Evolutionary conservation across 2,329 filamentous ascomycete species (phyloP).

Genomic region (Aspergillus fumigatus): DNA sequence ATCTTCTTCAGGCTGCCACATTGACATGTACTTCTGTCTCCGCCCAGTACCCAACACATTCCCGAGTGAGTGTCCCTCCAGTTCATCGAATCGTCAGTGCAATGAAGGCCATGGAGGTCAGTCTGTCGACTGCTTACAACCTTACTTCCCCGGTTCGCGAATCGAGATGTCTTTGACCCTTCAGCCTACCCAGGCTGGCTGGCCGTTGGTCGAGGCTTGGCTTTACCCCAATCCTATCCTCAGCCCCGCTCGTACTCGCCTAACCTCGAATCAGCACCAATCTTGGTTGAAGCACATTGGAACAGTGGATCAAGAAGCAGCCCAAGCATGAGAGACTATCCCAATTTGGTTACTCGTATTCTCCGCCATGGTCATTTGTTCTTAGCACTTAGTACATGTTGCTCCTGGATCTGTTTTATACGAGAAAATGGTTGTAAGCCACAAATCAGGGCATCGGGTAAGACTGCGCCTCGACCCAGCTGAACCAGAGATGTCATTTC

Average conservation of each 20-base stretch:
- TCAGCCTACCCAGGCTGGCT: too few species aligned
- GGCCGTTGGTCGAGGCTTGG: too few species aligned
- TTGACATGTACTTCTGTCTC: too few species aligned
- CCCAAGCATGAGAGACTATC: too few species aligned
- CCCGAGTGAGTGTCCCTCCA: too few species aligned
- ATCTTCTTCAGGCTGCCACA: conserved; percentile 3
- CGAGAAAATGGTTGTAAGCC: not conserved
- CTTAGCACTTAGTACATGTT: not conserved
- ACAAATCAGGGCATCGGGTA: not conserved
- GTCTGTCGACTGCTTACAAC: too few species aligned
- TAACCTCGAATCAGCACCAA: not conserved
- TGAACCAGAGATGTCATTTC: not conserved
- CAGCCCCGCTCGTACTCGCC: conserved; percentile 15
- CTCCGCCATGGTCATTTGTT: not conserved
- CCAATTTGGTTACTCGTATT: not conserved
- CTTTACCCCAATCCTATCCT: not conserved
- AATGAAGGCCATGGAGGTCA: too few species aligned
- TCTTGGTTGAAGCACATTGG: not conserved
- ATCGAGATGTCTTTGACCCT: too few species aligned
- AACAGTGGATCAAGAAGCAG: not conserved
- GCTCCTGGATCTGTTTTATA: not conserved
- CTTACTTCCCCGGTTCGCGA: too few species aligned
- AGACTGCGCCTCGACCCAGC: not conserved
- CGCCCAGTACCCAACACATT: too few species aligned
- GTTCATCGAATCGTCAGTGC: not conserved